phyloP scores from a whole-genome alignment of 129 eudicot species.

The Flaveria trinervia region DNA sequence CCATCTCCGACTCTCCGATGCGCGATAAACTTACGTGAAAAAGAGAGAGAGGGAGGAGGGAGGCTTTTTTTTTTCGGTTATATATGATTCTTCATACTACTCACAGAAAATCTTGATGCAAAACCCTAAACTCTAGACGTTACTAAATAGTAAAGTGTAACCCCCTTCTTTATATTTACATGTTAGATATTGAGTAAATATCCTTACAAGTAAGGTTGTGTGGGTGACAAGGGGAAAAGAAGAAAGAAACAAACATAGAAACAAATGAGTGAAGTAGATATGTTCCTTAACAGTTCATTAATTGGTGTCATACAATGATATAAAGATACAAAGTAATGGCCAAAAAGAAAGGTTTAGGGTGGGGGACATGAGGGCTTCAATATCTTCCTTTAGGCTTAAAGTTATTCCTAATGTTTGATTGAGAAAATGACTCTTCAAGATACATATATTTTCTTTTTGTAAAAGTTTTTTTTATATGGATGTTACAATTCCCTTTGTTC shows the following conservation, averaged over 20 bases:
- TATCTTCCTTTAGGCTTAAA: constrained; percentile 34
- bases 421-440: constrained; percentile 38
- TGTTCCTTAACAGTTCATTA: constrained; percentile 11
- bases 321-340: constrained; percentile 27
- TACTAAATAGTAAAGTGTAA: neutral
- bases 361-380: constrained; percentile 29
- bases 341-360: constrained; percentile 25
- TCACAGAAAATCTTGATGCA: constrained; percentile 7
- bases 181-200: neutral
- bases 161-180: neutral
- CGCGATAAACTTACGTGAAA: too few species aligned
- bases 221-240: constrained; percentile 22
- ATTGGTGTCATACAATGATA: constrained; percentile 15
- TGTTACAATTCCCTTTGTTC: constrained; percentile 37
- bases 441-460: constrained; percentile 22
- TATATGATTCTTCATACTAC: neutral
- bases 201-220: constrained; percentile 7
- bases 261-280: constrained; percentile 17
- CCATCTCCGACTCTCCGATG: too few species aligned
- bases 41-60: too few species aligned
- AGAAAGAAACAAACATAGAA: constrained; percentile 25
- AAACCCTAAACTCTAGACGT: neutral
- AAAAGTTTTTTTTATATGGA: neutral
- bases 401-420: constrained; percentile 38
- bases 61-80: too few species aligned